phyloP scores from a whole-genome alignment of 257 asterid genomes.

The Cordia subcordata region DNA sequence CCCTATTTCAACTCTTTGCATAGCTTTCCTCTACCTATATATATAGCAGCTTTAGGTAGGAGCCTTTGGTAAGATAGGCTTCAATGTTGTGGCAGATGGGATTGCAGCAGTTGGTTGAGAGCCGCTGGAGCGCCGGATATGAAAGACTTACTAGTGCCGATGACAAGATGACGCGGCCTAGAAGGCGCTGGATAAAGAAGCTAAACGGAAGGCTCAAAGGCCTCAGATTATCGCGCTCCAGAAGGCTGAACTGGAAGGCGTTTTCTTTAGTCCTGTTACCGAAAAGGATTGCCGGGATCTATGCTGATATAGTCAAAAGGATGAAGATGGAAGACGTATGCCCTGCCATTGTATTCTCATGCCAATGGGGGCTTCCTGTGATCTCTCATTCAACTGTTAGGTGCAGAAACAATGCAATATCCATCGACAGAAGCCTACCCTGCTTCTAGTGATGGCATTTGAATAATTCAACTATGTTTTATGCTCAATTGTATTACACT shows the following conservation, averaged over 20 bases:
- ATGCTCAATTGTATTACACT: not conserved
- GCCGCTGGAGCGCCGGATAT: slow-evolving; percentile 25
- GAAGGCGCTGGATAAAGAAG: slow-evolving; percentile 36
- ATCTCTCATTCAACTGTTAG: slow-evolving; percentile 38
- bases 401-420: slow-evolving; percentile 12
- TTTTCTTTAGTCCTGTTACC: slow-evolving; percentile 44
- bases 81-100: slow-evolving; percentile 15
- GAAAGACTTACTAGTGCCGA: slow-evolving; percentile 35
- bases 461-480: not conserved
- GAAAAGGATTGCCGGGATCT: slow-evolving; percentile 44
- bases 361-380: slow-evolving; percentile 78
- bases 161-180: slow-evolving; percentile 25
- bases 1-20: slow-evolving; percentile 2
- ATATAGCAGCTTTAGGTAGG: not conserved
- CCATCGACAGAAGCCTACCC: slow-evolving; percentile 10
- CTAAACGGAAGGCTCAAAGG: slow-evolving; percentile 48
- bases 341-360: slow-evolving; percentile 46
- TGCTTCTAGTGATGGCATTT: slow-evolving; percentile 2
- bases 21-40: slow-evolving; percentile 13
- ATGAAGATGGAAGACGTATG: slow-evolving; percentile 48
- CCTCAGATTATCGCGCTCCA: slow-evolving; percentile 35
- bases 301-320: slow-evolving; percentile 30
- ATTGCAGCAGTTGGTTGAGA: slow-evolving; percentile 10
- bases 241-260: slow-evolving; percentile 72
- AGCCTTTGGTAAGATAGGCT: not conserved